Conservation (phyloP, 805 yeast species). For the Ogataea pilisensis region DNA sequence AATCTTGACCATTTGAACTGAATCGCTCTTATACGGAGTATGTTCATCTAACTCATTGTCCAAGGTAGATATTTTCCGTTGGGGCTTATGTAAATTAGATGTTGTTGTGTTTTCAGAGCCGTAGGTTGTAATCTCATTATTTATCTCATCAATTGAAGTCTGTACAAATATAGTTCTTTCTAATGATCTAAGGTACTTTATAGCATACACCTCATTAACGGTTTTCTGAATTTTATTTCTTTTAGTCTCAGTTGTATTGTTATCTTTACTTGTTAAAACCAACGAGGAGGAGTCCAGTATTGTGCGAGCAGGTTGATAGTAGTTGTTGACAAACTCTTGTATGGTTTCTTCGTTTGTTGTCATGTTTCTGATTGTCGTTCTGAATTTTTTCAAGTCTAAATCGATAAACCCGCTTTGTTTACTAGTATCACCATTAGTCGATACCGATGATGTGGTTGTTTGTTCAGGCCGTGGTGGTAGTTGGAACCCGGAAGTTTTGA, state of each 20-base stretch:
- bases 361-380: constrained; percentile 14
- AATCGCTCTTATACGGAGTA: constrained; percentile 1
- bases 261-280: too few species aligned
- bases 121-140: constrained; percentile 13
- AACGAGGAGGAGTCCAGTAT: too few species aligned
- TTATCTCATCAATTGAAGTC: constrained; percentile 20
- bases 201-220: constrained; percentile 19
- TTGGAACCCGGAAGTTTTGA: constrained; percentile 14
- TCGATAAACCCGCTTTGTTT: background rate
- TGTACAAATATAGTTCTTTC: constrained; percentile 24
- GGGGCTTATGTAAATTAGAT: background rate
- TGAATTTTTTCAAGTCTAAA: constrained; percentile 5
- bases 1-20: constrained; percentile 17
- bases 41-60: background rate
- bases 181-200: constrained; percentile 21
- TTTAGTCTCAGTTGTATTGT: background rate
- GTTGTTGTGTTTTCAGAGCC: constrained; percentile 15
- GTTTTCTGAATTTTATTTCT: background rate
- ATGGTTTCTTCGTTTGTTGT: constrained; percentile 14
- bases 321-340: constrained; percentile 13
- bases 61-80: background rate
- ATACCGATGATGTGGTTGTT: background rate
- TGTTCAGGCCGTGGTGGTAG: constrained; percentile 1
- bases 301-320: constrained; percentile 13
- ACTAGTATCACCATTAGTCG: too few species aligned